Conservation (phyloP, 2,329 filamentous ascomycete genomes). For the Emericellopsis cladophorae region DNA sequence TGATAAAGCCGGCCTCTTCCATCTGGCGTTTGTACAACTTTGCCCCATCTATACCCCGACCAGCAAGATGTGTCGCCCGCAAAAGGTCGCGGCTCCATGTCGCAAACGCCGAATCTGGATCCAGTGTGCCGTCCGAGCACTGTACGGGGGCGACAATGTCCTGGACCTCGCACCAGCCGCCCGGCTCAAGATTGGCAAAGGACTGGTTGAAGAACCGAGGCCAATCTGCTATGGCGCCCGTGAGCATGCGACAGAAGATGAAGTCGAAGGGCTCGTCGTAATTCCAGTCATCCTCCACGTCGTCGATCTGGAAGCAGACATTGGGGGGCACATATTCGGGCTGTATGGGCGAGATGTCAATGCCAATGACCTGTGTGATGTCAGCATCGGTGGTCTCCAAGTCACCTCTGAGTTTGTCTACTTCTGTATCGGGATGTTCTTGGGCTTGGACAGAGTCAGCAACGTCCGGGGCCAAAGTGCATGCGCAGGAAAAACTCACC, state of each 20-base stretch:
- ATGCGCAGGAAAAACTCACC: slow-evolving; percentile 14
- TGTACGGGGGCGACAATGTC: slow-evolving; percentile 23
- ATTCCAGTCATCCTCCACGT: slow-evolving; percentile 20
- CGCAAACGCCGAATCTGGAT: slow-evolving; percentile 5
- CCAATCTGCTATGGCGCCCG: slow-evolving; percentile 14
- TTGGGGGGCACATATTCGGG: slow-evolving; percentile 26
- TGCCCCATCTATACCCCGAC: slow-evolving; percentile 4
- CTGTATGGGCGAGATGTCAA: slow-evolving; percentile 21
- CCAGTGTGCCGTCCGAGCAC: slow-evolving; percentile 13
- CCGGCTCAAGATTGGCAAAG: slow-evolving; percentile 29
- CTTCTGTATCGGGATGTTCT: slow-evolving; percentile 12
- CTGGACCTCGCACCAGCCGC: slow-evolving; percentile 43
- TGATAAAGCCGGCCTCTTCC: slow-evolving; percentile 8
- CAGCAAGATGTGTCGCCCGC: slow-evolving; percentile 10
- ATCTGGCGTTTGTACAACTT: slow-evolving; percentile 4
- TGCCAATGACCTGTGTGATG: slow-evolving; percentile 11
- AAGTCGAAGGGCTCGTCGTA: slow-evolving; percentile 19
- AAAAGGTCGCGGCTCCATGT: slow-evolving; percentile 9
- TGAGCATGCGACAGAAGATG: slow-evolving; percentile 19
- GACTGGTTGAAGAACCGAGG: slow-evolving; percentile 11
- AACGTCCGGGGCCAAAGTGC: background rate
- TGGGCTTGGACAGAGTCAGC: slow-evolving; percentile 8
- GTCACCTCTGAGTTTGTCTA: background rate
- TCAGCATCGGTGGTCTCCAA: background rate
- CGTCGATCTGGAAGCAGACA: slow-evolving; percentile 28